These are phyloP conservation scores for Gentiana straminea DNA, from an alignment of 257 asterid genomes.

Conservation along the genomic window DNA sequence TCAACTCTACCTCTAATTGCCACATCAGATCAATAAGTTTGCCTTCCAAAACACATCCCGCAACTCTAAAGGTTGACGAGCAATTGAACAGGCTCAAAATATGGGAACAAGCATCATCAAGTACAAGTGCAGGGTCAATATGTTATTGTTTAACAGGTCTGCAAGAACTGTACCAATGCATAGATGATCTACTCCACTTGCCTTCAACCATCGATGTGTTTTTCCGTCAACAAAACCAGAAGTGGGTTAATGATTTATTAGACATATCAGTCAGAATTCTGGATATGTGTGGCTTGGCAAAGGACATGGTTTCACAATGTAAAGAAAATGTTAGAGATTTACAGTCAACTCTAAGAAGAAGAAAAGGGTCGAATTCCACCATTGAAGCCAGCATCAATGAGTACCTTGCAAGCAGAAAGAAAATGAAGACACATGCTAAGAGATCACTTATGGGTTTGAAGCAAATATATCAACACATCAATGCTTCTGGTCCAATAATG, in stretches of 20 bases:
- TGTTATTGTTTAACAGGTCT: conserved; percentile 11
- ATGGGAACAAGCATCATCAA: too few species aligned
- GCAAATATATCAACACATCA: too few species aligned
- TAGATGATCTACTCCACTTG: conserved; percentile 25
- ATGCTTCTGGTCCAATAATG: neutral
- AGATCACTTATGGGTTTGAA: too few species aligned
- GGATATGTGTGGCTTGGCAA: conserved; percentile 19
- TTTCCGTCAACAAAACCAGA: conserved; percentile 11
- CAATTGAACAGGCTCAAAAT: conserved; percentile 8
- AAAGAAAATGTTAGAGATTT: conserved; percentile 19
- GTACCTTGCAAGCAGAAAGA: conserved; percentile 11
- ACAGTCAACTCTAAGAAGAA: conserved; percentile 19
- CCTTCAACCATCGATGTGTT: conserved; percentile 15
- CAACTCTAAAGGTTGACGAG: conserved; percentile 17
- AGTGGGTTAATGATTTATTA: conserved; percentile 14
- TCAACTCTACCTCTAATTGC: conserved; percentile 8
- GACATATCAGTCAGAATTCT: conserved; percentile 21
- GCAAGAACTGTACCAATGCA: conserved; percentile 10
- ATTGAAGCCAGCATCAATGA: conserved; percentile 10
- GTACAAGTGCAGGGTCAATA: conserved; percentile 7
- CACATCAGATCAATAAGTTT: conserved; percentile 24
- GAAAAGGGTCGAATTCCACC: conserved; percentile 3
- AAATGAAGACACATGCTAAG: conserved; percentile 7
- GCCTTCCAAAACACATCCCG: conserved; percentile 28
- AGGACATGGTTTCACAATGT: conserved; percentile 10